Percentiles rank a stretch among this genome's conserved stretches.
Conservation (phyloP, 1,284 basidiomycete species). For the Mycena citricolor region DNA sequence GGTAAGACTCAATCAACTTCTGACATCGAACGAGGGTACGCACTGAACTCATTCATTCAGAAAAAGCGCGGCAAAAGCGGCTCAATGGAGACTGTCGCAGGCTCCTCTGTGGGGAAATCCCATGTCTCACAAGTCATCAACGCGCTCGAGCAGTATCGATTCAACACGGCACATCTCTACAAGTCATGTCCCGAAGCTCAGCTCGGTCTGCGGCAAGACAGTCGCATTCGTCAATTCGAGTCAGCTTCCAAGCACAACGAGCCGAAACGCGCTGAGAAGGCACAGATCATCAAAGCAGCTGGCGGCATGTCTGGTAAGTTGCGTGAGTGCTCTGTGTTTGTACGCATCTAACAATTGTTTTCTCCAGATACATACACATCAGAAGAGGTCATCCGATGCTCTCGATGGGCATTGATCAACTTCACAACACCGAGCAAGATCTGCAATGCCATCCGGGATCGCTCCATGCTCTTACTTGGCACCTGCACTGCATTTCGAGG, state of each 20-base stretch:
- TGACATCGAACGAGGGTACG: background rate
- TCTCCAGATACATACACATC: slow-evolving; percentile 10
- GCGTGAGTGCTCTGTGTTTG: too few species aligned
- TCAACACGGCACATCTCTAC: slow-evolving; percentile 8
- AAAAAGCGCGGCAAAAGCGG: background rate
- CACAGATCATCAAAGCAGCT: slow-evolving; percentile 5
- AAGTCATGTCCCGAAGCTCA: slow-evolving; percentile 5
- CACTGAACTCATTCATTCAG: too few species aligned
- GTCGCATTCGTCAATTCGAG: slow-evolving; percentile 3
- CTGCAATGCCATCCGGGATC: slow-evolving; percentile 25
- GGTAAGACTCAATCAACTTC: background rate
- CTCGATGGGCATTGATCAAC: background rate
- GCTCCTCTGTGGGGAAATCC: background rate
- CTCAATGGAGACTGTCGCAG: background rate
- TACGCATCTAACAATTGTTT: too few species aligned
- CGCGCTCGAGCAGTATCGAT: slow-evolving; percentile 8
- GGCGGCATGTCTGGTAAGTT: slow-evolving; percentile 5
- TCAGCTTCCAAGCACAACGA: slow-evolving; percentile 3
- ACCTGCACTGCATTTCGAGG: slow-evolving; percentile 26
- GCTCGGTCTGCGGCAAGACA: slow-evolving; percentile 5
- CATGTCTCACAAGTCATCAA: slow-evolving; percentile 10
- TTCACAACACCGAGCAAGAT: background rate
- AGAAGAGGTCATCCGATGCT: background rate
- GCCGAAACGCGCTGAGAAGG: slow-evolving; percentile 12
- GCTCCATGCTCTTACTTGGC: slow-evolving; percentile 26